Conservation (phyloP, 2,329 filamentous ascomycete species). For the Corynespora cassiicola region DNA sequence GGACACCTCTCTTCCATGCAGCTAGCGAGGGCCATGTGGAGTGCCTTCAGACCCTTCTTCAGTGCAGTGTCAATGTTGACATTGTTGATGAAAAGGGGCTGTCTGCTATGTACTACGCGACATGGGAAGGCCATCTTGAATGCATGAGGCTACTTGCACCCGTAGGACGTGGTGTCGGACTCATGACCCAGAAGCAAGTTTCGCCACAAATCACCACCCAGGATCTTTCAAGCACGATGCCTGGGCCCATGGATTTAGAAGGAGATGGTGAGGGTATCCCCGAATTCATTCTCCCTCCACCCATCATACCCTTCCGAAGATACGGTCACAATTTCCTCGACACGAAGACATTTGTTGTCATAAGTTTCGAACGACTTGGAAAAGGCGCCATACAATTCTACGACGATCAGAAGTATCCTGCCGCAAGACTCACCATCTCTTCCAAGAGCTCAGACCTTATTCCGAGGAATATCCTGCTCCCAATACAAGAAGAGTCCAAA, state of each 20-base stretch:
- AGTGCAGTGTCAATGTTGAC: conserved; percentile 77
- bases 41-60: conserved; percentile 81
- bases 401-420: conserved; percentile 95
- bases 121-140: conserved; percentile 94
- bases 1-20: conserved; percentile 95
- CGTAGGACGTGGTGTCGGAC: conserved; percentile 42
- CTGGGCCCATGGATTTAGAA: conserved; percentile 61
- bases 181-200: conserved; percentile 40
- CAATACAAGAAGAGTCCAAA: conserved; percentile 94
- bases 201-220: conserved; percentile 51
- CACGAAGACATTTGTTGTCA: conserved; percentile 93
- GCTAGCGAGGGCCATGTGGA: conserved; percentile 94
- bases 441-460: conserved; percentile 96
- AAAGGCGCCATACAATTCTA: conserved; percentile 89
- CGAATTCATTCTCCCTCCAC: conserved; percentile 87
- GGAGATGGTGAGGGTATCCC: conserved; percentile 89
- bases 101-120: conserved; percentile 96
- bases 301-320: conserved; percentile 90
- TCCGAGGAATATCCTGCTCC: conserved; percentile 92
- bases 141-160: conserved; percentile 89
- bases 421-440: conserved; percentile 91
- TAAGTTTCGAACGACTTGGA: conserved; percentile 80
- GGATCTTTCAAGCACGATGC: conserved; percentile 42
- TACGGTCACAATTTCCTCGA: conserved; percentile 99
- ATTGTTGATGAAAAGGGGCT: conserved; percentile 91